Conservation (phyloP, 257 asterid genomes). For the Echites panduratus region DNA sequence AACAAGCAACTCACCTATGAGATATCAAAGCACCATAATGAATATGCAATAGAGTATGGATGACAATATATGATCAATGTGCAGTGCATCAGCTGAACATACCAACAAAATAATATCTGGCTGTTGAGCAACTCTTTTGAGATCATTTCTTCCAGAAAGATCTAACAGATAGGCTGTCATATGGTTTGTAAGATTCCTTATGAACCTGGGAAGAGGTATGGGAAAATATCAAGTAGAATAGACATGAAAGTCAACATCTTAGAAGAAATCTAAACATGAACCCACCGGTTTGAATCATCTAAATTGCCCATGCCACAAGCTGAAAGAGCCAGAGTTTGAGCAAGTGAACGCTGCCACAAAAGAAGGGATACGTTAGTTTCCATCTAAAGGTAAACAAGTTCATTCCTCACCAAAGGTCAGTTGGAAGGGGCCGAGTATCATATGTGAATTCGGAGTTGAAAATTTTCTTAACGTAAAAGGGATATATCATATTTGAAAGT, state of each 20-base stretch:
- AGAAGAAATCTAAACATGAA: conserved; percentile 17
- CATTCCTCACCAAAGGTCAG: not conserved
- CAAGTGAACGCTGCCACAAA: conserved; percentile 78
- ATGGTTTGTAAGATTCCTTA: conserved; percentile 62
- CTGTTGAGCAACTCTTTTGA: conserved; percentile 69
- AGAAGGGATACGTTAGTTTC: conserved; percentile 11
- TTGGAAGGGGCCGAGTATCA: not conserved
- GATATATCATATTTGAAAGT: not conserved
- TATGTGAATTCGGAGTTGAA: not conserved
- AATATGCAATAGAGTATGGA: conserved; percentile 9
- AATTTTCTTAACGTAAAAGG: not conserved
- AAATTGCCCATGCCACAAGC: conserved; percentile 63
- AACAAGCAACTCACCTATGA: conserved; percentile 79
- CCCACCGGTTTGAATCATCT: conserved; percentile 68
- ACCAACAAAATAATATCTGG: conserved; percentile 85
- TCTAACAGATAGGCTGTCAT: conserved; percentile 67
- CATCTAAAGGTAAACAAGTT: not conserved
- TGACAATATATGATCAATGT: not conserved
- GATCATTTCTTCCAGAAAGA: conserved; percentile 63
- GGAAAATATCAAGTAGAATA: conserved; percentile 13
- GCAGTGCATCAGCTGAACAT: conserved; percentile 17
- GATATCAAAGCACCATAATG: conserved; percentile 20
- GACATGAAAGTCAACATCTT: conserved; percentile 26
- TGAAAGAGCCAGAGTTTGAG: conserved; percentile 76
- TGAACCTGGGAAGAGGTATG: conserved; percentile 43